Base-by-base conservation (phyloP, 2,329 filamentous ascomycete species). In the Xenoacremonium recifei region DNA sequence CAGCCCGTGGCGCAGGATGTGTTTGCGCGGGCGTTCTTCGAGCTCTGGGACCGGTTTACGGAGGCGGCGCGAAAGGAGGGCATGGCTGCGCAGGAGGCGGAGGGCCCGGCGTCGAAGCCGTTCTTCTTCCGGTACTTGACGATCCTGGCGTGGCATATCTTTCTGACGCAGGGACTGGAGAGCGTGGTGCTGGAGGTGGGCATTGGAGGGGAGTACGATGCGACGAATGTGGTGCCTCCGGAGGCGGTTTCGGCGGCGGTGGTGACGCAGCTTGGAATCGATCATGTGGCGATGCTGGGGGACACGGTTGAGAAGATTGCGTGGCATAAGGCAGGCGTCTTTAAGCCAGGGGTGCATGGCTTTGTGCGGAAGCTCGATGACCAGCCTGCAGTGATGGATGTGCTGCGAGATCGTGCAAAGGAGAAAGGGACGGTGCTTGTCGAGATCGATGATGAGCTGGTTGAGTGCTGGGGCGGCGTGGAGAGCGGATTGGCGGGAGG, bases 91-190 rank as follows among this genome's bases (percentile, higher is more conserved):
- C 75, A 72, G 1, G 71, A 72, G 12, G 66, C 72, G 0, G 73
- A 73, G 12, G 79, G 80, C 0, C 73, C 82, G 0, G 67, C 65
- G 2, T 79, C 80, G 2, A 95, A 95, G 63, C 93, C 93, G 0
- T 87, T 90, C 38, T 97, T 95, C 66, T 97, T 97, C 64, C 85
- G 92, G 20, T 96, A 88, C 60, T 65, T 99, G 59, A 96, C 92
- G 0, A 74, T 99, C 27, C 78, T 96, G 70, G 91, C 91, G 2
- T 80, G 95, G 56, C 90, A 95, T 58, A 77, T 84, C 2, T 99
- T 95, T 55, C 59, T 95, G 19, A 65, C 75, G 35, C 85, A 93
- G 61, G 84, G 85, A 1, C 83, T 96, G 0, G 75, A 84, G 49
- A 82, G 82, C 15, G 91, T 89, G 0, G 82, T 97, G 9, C 77